Base-by-base conservation (phyloP, 352 stramenopile genomes). In the Peronosclerospora sorghi region DNA sequence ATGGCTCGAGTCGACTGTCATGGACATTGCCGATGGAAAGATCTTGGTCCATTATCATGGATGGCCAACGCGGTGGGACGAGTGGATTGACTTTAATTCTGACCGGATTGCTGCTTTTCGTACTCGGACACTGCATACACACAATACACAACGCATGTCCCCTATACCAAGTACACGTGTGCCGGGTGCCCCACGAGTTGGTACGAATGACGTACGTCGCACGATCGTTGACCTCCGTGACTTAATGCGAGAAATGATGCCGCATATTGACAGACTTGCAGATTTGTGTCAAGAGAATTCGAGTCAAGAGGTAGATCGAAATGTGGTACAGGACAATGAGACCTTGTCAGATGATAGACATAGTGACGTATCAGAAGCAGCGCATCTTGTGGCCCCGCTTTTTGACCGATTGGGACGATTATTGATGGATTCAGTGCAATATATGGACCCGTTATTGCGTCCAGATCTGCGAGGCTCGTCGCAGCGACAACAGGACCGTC, bases 1-100 rank as follows among this genome's bases (percentile, higher is more conserved):
- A 48, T 99, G 95, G 95, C 65, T 99, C 1, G 95, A 99, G 72
- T 95, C 90, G 15, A 98, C 95, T 0, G 68, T 98, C 8, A 83
- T 98, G 48, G 81, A 95, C 20, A 80, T 97, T 15, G 59, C 57
- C 0, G 58, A 73, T 7, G 73, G 84, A 19, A 82, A 97, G 45
- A 54, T 98, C 21, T 56, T 97, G 13, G 75, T 98, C 19, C 94
- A 98, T 55, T 98, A 98, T 60, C 96, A 98, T 45, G 94, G 94
- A 8, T 98, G 95, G 95, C 94, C 96, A 1, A 72, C 87, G 23
- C 76, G 95, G 5, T 99, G 96, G 96, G 94, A 99, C 62, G 96
- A 99, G 61, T 98, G 92, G 91, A 87, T 99, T 41, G 69, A 95
- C 34, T 86, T 85, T 32, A 79, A 97, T 59, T 98, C 94, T 29